Conservation (phyloP, 23 red algal species). For the Agarophyton chilense region DNA sequence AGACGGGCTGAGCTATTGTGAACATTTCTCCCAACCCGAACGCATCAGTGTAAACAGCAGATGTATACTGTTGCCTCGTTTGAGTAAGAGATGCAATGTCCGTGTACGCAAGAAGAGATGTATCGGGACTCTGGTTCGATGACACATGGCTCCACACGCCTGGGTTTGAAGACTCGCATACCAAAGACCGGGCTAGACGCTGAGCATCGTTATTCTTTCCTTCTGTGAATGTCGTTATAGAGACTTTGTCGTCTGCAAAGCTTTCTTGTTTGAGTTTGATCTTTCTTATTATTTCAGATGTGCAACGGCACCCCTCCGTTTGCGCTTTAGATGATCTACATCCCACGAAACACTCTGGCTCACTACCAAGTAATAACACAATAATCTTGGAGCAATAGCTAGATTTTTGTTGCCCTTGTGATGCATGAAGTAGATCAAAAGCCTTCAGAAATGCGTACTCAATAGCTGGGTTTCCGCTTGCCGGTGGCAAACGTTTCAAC, state of each 20-base stretch:
- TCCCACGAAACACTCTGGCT: not conserved
- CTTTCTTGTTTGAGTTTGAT: not conserved
- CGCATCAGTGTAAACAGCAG: conserved; percentile 14
- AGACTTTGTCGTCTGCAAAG: not conserved
- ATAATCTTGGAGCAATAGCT: conserved; percentile 39
- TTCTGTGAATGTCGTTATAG: conserved; percentile 32
- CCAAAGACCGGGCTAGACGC: conserved; percentile 1
- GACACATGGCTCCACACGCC: conserved; percentile 10
- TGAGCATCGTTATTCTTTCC: conserved; percentile 25
- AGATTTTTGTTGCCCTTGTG: not conserved
- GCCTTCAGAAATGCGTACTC: not conserved
- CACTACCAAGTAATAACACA: conserved; percentile 14
- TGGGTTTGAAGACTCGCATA: not conserved
- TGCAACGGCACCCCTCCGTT: not conserved
- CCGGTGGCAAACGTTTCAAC: not conserved
- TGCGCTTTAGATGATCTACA: not conserved
- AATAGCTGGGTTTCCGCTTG: not conserved
- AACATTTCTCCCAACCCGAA: conserved; percentile 28
- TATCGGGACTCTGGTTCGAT: not conserved
- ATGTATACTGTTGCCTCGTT: conserved; percentile 18
- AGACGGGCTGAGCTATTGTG: conserved; percentile 18
- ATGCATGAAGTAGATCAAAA: conserved; percentile 9
- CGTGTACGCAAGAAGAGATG: conserved; percentile 2
- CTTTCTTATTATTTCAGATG: not conserved
- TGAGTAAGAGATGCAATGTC: conserved; percentile 32